Evolutionary conservation across 768 basidiomycete species (phyloP).

Genomic region (Trametopsis cervina): DNA sequence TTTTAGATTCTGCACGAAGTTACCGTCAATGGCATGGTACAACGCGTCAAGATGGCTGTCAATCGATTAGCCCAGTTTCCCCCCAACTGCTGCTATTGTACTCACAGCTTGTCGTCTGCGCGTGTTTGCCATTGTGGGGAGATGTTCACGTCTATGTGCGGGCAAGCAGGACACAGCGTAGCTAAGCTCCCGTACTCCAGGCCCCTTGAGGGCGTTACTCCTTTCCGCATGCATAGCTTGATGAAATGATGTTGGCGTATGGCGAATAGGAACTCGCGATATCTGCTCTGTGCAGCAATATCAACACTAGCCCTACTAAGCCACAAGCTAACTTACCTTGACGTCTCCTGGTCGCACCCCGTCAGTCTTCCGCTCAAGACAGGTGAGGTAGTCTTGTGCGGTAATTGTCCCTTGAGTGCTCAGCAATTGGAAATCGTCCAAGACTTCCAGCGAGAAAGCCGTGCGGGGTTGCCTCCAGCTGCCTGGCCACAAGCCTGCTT

Average conservation of each 20-base stretch:
- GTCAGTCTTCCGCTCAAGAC: neutral
- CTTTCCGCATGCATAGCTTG: neutral
- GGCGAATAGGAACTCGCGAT: slow-evolving; percentile 8
- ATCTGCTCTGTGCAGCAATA: slow-evolving; percentile 6
- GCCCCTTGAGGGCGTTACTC: neutral
- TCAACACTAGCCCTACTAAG: neutral
- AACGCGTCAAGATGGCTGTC: slow-evolving; percentile 10
- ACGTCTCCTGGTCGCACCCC: neutral
- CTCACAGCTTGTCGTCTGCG: neutral
- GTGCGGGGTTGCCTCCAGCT: slow-evolving; percentile 1
- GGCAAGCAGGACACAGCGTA: slow-evolving; percentile 13
- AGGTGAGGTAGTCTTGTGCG: slow-evolving; percentile 3
- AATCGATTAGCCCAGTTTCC: neutral
- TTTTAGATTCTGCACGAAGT: slow-evolving; percentile 11
- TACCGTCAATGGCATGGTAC: slow-evolving; percentile 11
- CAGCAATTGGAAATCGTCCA: slow-evolving; percentile 1
- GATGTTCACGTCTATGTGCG: slow-evolving; percentile 16
- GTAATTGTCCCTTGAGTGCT: neutral
- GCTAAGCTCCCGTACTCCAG: slow-evolving; percentile 6
- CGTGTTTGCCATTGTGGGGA: slow-evolving; percentile 7
- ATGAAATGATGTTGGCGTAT: neutral
- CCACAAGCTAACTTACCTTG: neutral
- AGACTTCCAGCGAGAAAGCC: slow-evolving; percentile 1
- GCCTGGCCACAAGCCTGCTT: slow-evolving; percentile 3
- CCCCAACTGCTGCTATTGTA: neutral